Base-by-base conservation (phyloP, 163 green algal species). In the Prototheca wickerhamii region DNA sequence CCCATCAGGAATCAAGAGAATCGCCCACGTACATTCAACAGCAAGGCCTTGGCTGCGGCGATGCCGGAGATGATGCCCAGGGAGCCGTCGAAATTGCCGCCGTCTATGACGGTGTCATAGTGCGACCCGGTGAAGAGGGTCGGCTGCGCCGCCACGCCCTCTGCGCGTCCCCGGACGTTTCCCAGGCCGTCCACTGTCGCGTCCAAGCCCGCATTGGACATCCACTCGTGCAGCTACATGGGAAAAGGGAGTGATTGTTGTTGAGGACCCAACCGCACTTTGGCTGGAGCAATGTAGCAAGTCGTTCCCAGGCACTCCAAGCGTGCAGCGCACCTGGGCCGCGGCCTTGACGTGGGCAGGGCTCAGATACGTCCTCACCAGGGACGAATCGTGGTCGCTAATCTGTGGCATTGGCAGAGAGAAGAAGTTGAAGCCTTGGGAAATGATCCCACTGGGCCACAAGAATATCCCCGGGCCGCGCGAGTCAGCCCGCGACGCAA, bases 51-150 rank as follows among this genome's bases (percentile, higher is more conserved):
- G 35, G 93, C 78, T 0, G 90, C 88, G 4, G 82, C 78, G 34
- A 97, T 89, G 37, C 69, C 85, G 20, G 76, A 68, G 4, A 97
- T 69, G 59, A 97, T 78, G 31, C 91, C 91, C 60, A 97, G 70
- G 0, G 84, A 73, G 2, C 91, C 91, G 54, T 97, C 91, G 67
- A 82, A 97, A 67, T 84, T 85, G 35, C 91, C 91, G 2, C 77
- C 91, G 63, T 97, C 91, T n/a, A 89, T 60, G 1, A 97, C 91
- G 2, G 91, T 95, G 75, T 97, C 91, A 66, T 93, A 95, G 68
- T 96, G 89, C 2, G 83, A 93, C 1, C 89, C 89, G 35, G 91
- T 61, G 15, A 95, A 26, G 42, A 92, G 62, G n/a, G 63, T 67
- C 10, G 77, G 74, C 5, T 51, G 61, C 6, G 54, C 3, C 2